A percentile compares a stretch with the other conserved stretches of the same genome.
These are phyloP conservation scores for Asterophora lycoperdoides DNA, from an alignment of 768 basidiomycete genomes.

Conservation along the genomic window DNA sequence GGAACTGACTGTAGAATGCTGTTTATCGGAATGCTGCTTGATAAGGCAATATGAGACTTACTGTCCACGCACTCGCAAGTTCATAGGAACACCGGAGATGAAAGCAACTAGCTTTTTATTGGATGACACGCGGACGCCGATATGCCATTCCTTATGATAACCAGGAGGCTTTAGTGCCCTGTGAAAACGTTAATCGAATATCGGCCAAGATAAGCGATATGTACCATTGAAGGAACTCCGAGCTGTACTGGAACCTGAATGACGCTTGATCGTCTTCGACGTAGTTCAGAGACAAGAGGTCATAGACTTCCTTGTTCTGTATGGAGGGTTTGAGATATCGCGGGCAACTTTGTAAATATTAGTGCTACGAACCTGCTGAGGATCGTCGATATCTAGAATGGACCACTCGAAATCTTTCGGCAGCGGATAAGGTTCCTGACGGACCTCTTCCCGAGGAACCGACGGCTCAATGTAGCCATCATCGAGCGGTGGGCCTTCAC, in stretches of 20 bases:
- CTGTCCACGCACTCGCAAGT: conserved; percentile 80
- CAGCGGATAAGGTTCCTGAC: conserved; percentile 82
- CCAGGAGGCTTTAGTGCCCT: conserved; percentile 97
- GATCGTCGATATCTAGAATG: conserved; percentile 71
- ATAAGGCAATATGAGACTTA: conserved; percentile 35
- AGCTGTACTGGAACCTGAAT: conserved; percentile 95
- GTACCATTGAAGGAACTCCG: conserved; percentile 91
- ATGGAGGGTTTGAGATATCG: conserved; percentile 6
- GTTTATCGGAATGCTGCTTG: neutral
- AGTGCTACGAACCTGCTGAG: conserved; percentile 51
- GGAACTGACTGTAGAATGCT: conserved; percentile 36
- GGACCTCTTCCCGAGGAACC: conserved; percentile 70
- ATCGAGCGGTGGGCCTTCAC: conserved; percentile 56
- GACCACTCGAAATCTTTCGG: conserved; percentile 95
- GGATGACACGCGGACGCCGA: conserved; percentile 87
- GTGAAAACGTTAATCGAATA: conserved; percentile 1
- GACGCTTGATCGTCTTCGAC: conserved; percentile 94
- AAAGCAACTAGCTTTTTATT: conserved; percentile 97
- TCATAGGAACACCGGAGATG: conserved; percentile 89
- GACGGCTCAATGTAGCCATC: conserved; percentile 91
- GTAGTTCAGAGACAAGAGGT: conserved; percentile 88
- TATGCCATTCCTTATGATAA: conserved; percentile 90
- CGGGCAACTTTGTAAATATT: neutral
- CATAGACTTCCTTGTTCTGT: conserved; percentile 90
- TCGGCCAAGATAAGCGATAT: conserved; percentile 11